Evolutionary conservation across 495 filamentous ascomycete species (phyloP).

Genomic region (Acidomyces sp.): DNA sequence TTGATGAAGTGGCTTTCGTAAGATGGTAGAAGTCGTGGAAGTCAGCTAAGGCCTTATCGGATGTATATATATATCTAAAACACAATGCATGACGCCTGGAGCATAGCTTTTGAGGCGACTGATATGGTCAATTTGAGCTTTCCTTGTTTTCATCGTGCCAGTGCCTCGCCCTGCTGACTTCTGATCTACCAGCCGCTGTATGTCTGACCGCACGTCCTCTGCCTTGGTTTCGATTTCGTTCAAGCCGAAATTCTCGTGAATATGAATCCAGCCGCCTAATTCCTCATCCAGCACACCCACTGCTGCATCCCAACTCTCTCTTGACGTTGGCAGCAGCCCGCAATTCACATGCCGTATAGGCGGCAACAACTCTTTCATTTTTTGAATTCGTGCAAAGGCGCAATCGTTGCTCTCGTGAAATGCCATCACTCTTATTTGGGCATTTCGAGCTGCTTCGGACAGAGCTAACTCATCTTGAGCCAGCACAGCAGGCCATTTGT

Average conservation of each 20-base stretch:
- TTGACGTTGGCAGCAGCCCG: conserved; percentile 62
- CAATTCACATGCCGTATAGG: conserved; percentile 61
- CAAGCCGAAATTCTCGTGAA: conserved; percentile 72
- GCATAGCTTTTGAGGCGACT: conserved; percentile 83
- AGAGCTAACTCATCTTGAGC: conserved; percentile 8
- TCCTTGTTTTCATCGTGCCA: conserved; percentile 10
- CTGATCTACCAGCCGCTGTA: conserved; percentile 22
- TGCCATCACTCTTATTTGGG: conserved; percentile 41
- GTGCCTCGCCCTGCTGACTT: neutral
- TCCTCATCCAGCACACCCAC: conserved; percentile 40
- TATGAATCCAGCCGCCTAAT: conserved; percentile 57
- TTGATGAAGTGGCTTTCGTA: neutral
- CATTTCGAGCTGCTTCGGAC: conserved; percentile 22
- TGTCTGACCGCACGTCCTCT: conserved; percentile 31
- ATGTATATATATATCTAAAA: conserved; percentile 60
- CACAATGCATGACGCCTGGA: conserved; percentile 80
- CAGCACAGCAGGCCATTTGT: conserved; percentile 49
- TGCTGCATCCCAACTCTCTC: conserved; percentile 51
- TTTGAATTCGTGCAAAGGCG: conserved; percentile 37
- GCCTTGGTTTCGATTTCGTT: conserved; percentile 46
- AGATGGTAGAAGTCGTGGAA: neutral
- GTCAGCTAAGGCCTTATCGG: conserved; percentile 3
- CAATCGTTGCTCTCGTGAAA: conserved; percentile 57
- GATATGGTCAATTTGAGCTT: conserved; percentile 45
- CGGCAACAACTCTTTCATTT: conserved; percentile 23